Evolutionary conservation across 441 rosid genomes (phyloP), one percentile per base, ranked within the genome.

Genomic region (Eutrema salsugineum): DNA sequence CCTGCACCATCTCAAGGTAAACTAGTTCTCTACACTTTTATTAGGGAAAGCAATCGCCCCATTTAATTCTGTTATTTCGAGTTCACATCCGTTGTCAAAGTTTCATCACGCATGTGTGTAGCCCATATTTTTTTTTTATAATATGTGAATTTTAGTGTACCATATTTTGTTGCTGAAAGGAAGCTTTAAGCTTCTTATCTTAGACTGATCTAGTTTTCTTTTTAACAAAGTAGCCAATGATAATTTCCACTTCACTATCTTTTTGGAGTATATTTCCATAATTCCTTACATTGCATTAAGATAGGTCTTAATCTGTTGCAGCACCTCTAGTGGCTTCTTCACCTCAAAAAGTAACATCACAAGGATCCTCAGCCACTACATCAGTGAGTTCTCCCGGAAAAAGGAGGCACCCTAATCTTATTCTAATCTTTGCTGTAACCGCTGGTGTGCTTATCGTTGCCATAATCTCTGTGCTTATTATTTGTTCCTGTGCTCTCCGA

Each of bases 1-100:
- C 91, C 97, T 50, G 80, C 85, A 66, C 84, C 90, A 74, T 83
- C 96, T 72, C 87, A 66, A 84, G 97, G 97, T 94, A 86, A 81
- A 62, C 4, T 53, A 39, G 59, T 50, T 65, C 49, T 58, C 71
- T 10, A 15, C 57, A 15, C 33, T 27, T 70, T 43, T 70, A 7
- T 49, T n/a, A 11, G 63, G 56, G 69, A n/a, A 68, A 28, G 36
- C 58, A 54, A 6, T 20, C n/a, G 8, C 5, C 61, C 50, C 32
- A 56, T 72, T 72, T 46, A 67, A 33, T 33, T 65, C 66, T 62
- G 42, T 35, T 14, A 14, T 28, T 43, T 24, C 14, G 43, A 53
- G 58, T 35, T 35, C 8, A 28, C 39, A 30, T 60, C 30, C 42
- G 56, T 3, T 11, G 9, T 33, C 32, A 48, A 66, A 17, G 65